Conservation (phyloP, 2,329 filamentous ascomycete species). For the Fusarium abutilonis region DNA sequence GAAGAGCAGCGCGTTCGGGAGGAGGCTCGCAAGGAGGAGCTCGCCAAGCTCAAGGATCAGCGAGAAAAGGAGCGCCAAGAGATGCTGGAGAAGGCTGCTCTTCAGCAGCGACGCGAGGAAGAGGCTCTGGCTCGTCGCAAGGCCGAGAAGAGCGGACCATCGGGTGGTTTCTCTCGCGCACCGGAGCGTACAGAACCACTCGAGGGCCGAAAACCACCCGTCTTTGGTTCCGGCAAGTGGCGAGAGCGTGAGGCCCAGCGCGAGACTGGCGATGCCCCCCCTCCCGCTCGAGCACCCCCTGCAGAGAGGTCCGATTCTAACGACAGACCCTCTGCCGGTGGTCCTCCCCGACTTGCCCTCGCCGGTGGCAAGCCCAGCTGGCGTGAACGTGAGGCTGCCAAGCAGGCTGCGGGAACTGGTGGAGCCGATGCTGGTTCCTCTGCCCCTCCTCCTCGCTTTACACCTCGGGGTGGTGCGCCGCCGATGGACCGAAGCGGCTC, state of each 20-base stretch:
- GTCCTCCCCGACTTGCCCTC: slow-evolving; percentile 70
- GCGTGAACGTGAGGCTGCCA: slow-evolving; percentile 76
- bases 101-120: slow-evolving; percentile 85
- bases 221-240: slow-evolving; percentile 55
- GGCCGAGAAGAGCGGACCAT: slow-evolving; percentile 67
- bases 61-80: slow-evolving; percentile 75
- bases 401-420: slow-evolving; percentile 50
- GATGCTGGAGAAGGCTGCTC: slow-evolving; percentile 68
- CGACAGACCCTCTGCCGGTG: slow-evolving; percentile 54
- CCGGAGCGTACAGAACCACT: slow-evolving; percentile 44
- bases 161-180: slow-evolving; percentile 44
- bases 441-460: slow-evolving; percentile 53
- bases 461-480: slow-evolving; percentile 53
- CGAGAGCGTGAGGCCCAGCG: slow-evolving; percentile 52
- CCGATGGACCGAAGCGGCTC: slow-evolving; percentile 58
- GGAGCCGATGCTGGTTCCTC: slow-evolving; percentile 50
- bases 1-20: slow-evolving; percentile 84
- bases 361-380: slow-evolving; percentile 69
- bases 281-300: slow-evolving; percentile 46
- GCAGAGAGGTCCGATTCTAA: slow-evolving; percentile 60
- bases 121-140: slow-evolving; percentile 82
- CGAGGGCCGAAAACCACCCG: slow-evolving; percentile 49
- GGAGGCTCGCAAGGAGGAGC: slow-evolving; percentile 78
- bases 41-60: slow-evolving; percentile 73
- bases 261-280: slow-evolving; percentile 44